Conservation (phyloP, 768 basidiomycete genomes). For the Rhodosporidiobolus sp. region DNA sequence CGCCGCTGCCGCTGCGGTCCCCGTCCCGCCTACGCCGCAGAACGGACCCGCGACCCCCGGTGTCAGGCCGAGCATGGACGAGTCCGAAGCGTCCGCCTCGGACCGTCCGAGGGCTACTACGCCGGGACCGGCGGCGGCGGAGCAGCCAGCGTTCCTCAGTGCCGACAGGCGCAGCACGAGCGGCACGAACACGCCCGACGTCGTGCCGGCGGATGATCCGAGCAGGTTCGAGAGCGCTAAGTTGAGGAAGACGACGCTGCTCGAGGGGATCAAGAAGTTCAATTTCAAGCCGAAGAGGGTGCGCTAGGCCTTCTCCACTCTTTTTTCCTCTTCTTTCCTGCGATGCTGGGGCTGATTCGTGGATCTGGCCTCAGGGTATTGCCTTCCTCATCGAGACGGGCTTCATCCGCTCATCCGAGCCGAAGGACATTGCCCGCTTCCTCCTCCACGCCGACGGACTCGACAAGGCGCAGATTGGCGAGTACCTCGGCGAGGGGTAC, state of each 20-base stretch:
- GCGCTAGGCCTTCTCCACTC: slow-evolving; percentile 43
- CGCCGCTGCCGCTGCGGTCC: slow-evolving; percentile 36
- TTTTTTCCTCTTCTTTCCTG: neutral
- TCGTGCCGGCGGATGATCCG: slow-evolving; percentile 71
- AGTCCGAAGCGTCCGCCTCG: slow-evolving; percentile 28
- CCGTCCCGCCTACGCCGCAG: slow-evolving; percentile 20
- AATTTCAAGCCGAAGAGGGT: slow-evolving; percentile 98
- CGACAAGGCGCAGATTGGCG: slow-evolving; percentile 92
- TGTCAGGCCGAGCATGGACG: slow-evolving; percentile 15
- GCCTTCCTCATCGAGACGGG: slow-evolving; percentile 83
- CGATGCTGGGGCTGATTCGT: neutral
- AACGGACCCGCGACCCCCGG: slow-evolving; percentile 7
- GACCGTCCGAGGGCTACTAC: slow-evolving; percentile 7
- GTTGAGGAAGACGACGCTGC: slow-evolving; percentile 86
- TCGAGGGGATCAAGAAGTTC: slow-evolving; percentile 96
- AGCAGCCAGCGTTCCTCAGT: neutral
- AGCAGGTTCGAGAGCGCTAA: slow-evolving; percentile 90
- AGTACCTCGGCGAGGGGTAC: slow-evolving; percentile 95
- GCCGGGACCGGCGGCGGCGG: neutral
- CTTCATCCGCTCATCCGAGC: slow-evolving; percentile 69
- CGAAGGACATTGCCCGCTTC: slow-evolving; percentile 78
- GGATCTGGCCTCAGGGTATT: slow-evolving; percentile 62
- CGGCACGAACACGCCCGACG: slow-evolving; percentile 70
- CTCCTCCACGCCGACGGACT: slow-evolving; percentile 84
- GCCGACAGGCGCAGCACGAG: slow-evolving; percentile 5